Evolutionary conservation across 2,329 filamentous ascomycete genomes (phyloP).

Genomic region (Phyllosticta capitalensis): DNA sequence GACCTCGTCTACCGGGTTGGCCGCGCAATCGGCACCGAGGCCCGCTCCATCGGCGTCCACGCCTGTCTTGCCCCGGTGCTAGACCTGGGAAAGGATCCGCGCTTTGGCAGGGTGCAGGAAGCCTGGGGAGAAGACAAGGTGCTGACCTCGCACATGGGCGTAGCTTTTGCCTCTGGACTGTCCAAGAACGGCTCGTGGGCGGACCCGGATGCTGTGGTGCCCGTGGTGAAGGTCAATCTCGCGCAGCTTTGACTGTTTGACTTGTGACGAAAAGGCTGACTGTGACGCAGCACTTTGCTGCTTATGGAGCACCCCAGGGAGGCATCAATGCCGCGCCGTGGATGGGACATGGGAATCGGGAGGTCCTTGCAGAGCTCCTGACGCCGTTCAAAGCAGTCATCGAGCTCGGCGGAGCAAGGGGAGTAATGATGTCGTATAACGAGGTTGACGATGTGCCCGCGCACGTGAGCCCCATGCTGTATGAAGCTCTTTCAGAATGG

Average conservation of each 20-base stretch:
- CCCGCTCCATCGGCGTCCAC: conserved; percentile 36
- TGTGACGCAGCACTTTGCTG: conserved; percentile 32
- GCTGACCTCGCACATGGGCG: conserved; percentile 36
- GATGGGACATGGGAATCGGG: conserved; percentile 35
- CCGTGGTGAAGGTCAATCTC: conserved; percentile 30
- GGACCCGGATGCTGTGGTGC: conserved; percentile 34
- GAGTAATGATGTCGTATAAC: conserved; percentile 39
- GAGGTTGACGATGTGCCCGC: conserved; percentile 35
- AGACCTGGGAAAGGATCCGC: conserved; percentile 35
- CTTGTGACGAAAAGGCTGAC: conserved; percentile 14
- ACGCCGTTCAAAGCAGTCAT: conserved; percentile 36
- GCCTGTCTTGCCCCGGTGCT: conserved; percentile 37
- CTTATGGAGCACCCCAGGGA: conserved; percentile 34
- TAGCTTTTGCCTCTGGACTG: conserved; percentile 34
- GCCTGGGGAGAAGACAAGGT: conserved; percentile 40
- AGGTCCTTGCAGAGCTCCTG: conserved; percentile 35
- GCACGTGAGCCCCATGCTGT: conserved; percentile 32
- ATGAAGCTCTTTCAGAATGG: conserved; percentile 31
- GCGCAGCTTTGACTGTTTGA: not conserved
- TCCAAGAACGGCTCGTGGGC: conserved; percentile 38
- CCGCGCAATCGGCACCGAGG: conserved; percentile 34
- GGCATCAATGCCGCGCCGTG: conserved; percentile 37
- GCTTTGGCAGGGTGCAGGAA: conserved; percentile 38
- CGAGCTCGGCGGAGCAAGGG: conserved; percentile 33
- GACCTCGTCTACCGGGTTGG: conserved; percentile 35